phyloP scores from a whole-genome alignment of 208 protist genomes.

The Herpetomonas tarakana region DNA sequence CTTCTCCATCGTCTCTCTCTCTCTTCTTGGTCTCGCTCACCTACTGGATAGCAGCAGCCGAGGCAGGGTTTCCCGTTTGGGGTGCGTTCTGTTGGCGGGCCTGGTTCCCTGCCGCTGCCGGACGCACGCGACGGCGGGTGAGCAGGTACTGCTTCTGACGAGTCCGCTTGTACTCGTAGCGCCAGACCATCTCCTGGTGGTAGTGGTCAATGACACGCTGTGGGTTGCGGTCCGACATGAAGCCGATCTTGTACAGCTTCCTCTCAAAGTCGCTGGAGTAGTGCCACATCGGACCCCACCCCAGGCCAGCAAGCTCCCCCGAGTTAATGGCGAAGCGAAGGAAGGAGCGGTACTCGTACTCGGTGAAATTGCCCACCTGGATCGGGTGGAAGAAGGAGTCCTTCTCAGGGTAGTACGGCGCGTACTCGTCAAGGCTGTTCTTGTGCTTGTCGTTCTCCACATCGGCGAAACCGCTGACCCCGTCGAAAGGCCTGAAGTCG shows the following conservation, averaged over 20 bases:
- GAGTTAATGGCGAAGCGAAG: slow-evolving; percentile 89
- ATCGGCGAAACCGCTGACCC: slow-evolving; percentile 79
- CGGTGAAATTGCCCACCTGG: slow-evolving; percentile 81
- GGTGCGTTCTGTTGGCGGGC: background rate
- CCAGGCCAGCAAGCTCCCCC: slow-evolving; percentile 87
- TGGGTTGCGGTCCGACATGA: slow-evolving; percentile 87
- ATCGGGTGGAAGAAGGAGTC: slow-evolving; percentile 90
- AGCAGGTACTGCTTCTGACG: slow-evolving; percentile 92
- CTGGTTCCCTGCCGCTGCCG: no score
- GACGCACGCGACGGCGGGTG: slow-evolving; percentile 28
- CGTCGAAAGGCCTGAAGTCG: slow-evolving; percentile 90
- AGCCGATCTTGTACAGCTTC: slow-evolving; percentile 92
- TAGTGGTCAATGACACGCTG: slow-evolving; percentile 91
- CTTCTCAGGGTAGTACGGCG: slow-evolving; percentile 84
- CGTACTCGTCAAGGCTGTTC: slow-evolving; percentile 88
- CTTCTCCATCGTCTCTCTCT: no score
- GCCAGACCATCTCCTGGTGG: slow-evolving; percentile 91
- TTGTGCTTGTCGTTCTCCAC: slow-evolving; percentile 75
- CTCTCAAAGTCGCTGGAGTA: slow-evolving; percentile 89
- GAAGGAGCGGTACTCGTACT: slow-evolving; percentile 90
- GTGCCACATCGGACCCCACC: slow-evolving; percentile 91
- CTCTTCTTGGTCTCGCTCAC: no score
- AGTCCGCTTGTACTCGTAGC: slow-evolving; percentile 84
- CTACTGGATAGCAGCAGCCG: background rate
- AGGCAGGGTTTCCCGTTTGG: background rate